Evolutionary conservation across 2,329 filamentous ascomycete species (phyloP).

Genomic region (Aspergillus terreus): DNA sequence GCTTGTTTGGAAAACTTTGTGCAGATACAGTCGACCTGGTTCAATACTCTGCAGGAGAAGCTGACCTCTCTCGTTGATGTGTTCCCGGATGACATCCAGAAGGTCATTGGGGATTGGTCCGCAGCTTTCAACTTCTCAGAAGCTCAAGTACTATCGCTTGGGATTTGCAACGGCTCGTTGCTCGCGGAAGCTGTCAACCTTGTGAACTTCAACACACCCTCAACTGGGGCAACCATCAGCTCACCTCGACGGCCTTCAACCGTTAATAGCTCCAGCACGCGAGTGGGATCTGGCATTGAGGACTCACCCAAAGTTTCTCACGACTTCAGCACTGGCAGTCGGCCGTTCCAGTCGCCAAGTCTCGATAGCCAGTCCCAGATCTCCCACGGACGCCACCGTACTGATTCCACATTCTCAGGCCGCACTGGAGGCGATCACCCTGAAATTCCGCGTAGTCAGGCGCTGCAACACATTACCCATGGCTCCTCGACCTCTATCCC

Average conservation of each 20-base stretch:
- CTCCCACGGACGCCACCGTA: slow-evolving; percentile 46
- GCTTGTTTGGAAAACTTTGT: slow-evolving; percentile 80
- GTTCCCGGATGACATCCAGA: slow-evolving; percentile 62
- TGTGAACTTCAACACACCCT: slow-evolving; percentile 58
- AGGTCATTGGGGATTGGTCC: slow-evolving; percentile 74
- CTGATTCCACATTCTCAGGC: slow-evolving; percentile 53
- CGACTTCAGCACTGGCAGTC: slow-evolving; percentile 62
- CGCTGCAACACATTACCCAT: slow-evolving; percentile 46
- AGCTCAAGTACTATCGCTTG: slow-evolving; percentile 65
- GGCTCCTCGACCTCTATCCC: slow-evolving; percentile 39
- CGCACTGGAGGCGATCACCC: slow-evolving; percentile 52
- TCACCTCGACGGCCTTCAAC: slow-evolving; percentile 49
- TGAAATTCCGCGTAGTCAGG: slow-evolving; percentile 50
- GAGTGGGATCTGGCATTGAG: slow-evolving; percentile 63
- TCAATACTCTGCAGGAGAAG: slow-evolving; percentile 77
- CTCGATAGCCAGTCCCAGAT: slow-evolving; percentile 30
- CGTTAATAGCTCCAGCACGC: slow-evolving; percentile 50
- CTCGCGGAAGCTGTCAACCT: slow-evolving; percentile 57
- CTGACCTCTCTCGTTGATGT: slow-evolving; percentile 70
- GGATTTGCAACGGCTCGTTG: slow-evolving; percentile 71
- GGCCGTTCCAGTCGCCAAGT: slow-evolving; percentile 60
- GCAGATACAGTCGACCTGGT: slow-evolving; percentile 80
- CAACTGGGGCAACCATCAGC: slow-evolving; percentile 33
- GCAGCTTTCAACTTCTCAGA: slow-evolving; percentile 75
- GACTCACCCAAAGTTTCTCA: slow-evolving; percentile 60